A percentile compares a stretch with the other conserved stretches of the same genome.
phyloP scores from a whole-genome alignment of 1,284 basidiomycete genomes.

The Cryptococcus deneoformans region DNA sequence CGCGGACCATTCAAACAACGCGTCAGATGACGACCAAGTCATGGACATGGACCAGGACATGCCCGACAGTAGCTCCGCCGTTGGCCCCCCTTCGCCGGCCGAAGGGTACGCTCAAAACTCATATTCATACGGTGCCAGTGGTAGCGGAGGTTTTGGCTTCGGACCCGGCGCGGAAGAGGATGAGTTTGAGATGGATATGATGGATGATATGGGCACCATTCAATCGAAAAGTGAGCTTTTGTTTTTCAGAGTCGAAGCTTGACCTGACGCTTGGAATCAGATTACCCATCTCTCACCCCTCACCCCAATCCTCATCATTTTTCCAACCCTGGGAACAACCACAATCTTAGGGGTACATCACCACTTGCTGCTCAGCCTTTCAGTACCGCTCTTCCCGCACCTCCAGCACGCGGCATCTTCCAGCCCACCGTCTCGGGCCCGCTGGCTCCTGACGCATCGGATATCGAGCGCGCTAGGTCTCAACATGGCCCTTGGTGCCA shows the following conservation, averaged over 20 bases:
- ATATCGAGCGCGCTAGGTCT: slow-evolving; percentile 37
- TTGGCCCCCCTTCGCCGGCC: background rate
- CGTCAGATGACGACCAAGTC: slow-evolving; percentile 34
- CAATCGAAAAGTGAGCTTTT: slow-evolving; percentile 11
- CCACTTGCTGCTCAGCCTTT: slow-evolving; percentile 41
- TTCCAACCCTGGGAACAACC: slow-evolving; percentile 13
- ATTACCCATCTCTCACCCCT: slow-evolving; percentile 9
- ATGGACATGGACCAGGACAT: slow-evolving; percentile 42
- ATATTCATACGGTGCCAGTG: slow-evolving; percentile 26
- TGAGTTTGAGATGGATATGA: slow-evolving; percentile 27
- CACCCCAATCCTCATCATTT: slow-evolving; percentile 28
- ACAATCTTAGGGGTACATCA: slow-evolving; percentile 13
- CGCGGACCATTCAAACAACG: slow-evolving; percentile 35
- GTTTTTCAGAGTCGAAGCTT: background rate
- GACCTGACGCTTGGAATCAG: slow-evolving; percentile 11
- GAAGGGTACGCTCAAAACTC: slow-evolving; percentile 1
- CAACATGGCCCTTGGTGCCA: slow-evolving; percentile 45
- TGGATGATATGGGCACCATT: slow-evolving; percentile 14
- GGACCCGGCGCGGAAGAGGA: slow-evolving; percentile 47
- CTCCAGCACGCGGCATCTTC: slow-evolving; percentile 31
- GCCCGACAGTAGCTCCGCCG: slow-evolving; percentile 11
- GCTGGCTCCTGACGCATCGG: slow-evolving; percentile 23
- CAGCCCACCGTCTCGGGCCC: slow-evolving; percentile 32
- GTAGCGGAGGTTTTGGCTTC: slow-evolving; percentile 44
- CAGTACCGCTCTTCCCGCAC: slow-evolving; percentile 35